Conservation (phyloP, 306 rosid genomes). For the Acacia acuminata region DNA sequence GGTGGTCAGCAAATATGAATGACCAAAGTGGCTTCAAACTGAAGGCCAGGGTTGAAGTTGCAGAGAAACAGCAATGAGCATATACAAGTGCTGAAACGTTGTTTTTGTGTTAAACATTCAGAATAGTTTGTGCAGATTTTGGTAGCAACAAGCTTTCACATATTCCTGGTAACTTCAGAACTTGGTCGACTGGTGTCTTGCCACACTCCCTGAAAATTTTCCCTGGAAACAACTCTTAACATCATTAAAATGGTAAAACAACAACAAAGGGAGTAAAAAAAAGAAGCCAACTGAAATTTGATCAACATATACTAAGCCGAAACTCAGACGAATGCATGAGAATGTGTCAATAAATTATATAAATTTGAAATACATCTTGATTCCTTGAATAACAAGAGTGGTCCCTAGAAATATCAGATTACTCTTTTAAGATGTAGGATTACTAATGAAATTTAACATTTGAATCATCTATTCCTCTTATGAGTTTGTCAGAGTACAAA, state of each 20-base stretch:
- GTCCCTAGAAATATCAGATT: slow-evolving; percentile 23
- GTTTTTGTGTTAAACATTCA: slow-evolving; percentile 60
- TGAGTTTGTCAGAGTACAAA: slow-evolving; percentile 16
- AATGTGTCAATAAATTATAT: slow-evolving; percentile 30
- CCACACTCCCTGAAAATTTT: slow-evolving; percentile 53
- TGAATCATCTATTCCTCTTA: slow-evolving; percentile 21
- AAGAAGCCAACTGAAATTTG: slow-evolving; percentile 32
- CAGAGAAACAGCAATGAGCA: slow-evolving; percentile 83
- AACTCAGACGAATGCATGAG: slow-evolving; percentile 26
- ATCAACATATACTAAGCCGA: slow-evolving; percentile 23
- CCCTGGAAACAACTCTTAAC: slow-evolving; percentile 28
- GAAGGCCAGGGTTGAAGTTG: slow-evolving; percentile 94
- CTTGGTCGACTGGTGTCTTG: slow-evolving; percentile 87
- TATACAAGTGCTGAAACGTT: slow-evolving; percentile 82
- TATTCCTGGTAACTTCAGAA: slow-evolving; percentile 95
- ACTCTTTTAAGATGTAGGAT: slow-evolving; percentile 17
- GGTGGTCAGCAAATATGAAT: slow-evolving; percentile 83
- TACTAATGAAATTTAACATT: slow-evolving; percentile 4
- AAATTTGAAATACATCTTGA: slow-evolving; percentile 24
- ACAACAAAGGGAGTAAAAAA: neutral
- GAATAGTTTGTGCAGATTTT: slow-evolving; percentile 61
- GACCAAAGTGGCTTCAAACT: slow-evolving; percentile 88
- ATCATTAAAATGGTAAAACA: slow-evolving; percentile 25
- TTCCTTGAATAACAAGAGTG: slow-evolving; percentile 7
- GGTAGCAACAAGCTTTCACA: slow-evolving; percentile 79